Conservation (phyloP, 2,329 filamentous ascomycete species). For the Thermochaetoides dissita region DNA sequence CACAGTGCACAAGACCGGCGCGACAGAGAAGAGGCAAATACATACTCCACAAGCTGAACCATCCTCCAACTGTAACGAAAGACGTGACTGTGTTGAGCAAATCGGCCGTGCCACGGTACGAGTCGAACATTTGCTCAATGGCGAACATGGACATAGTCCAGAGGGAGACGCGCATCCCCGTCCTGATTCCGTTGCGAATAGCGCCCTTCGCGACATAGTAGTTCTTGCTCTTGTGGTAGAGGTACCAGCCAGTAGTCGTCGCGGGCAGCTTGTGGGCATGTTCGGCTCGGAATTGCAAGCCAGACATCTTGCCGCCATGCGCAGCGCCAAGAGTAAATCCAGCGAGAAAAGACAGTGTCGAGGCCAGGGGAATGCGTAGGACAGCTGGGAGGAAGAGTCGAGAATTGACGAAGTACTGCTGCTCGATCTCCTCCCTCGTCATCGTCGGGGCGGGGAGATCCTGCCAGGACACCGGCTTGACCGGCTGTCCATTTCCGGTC, state of each 20-base stretch:
- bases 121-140: conserved; percentile 75
- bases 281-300: conserved; percentile 81
- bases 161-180: conserved; percentile 55
- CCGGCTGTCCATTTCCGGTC: no score
- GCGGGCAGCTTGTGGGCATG: conserved; percentile 87
- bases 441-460: not conserved
- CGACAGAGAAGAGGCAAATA: not conserved
- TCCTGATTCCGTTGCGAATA: conserved; percentile 61
- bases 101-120: conserved; percentile 55
- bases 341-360: conserved; percentile 48
- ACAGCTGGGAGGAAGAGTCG: conserved; percentile 50
- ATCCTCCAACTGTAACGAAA: conserved; percentile 68
- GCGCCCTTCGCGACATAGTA: conserved; percentile 72
- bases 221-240: conserved; percentile 98
- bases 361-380: conserved; percentile 51
- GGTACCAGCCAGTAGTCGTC: conserved; percentile 76
- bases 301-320: conserved; percentile 59
- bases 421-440: conserved; percentile 20
- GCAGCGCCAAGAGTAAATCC: conserved; percentile 58
- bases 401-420: conserved; percentile 24
- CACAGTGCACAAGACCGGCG: not conserved
- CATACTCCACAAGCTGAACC: conserved; percentile 73
- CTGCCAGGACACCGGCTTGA: no score
- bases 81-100: conserved; percentile 70
- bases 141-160: conserved; percentile 67